These are phyloP conservation scores for Ascochyta koolunga DNA, from an alignment of 2,329 filamentous ascomycete species.

Conservation along the genomic window DNA sequence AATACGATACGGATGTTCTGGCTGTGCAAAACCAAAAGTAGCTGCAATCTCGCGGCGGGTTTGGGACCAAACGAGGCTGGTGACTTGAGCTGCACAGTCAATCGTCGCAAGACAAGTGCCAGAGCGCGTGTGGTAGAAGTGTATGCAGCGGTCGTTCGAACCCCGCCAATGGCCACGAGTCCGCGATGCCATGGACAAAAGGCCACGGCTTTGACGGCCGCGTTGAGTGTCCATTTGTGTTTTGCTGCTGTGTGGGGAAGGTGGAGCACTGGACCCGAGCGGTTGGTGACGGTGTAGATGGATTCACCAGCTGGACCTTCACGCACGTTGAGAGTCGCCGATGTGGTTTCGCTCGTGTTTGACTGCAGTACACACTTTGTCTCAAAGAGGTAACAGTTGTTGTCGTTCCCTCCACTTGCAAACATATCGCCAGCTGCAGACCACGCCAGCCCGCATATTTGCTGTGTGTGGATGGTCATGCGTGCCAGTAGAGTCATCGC, in stretches of 20 bases:
- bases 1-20: slow-evolving; percentile 86
- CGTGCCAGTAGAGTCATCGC: slow-evolving; percentile 77
- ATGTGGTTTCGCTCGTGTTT: slow-evolving; percentile 11
- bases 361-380: slow-evolving; percentile 62
- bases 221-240: slow-evolving; percentile 78
- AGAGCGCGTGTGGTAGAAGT: slow-evolving; percentile 89
- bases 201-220: slow-evolving; percentile 94
- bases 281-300: slow-evolving; percentile 42
- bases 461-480: slow-evolving; percentile 80
- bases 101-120: slow-evolving; percentile 88
- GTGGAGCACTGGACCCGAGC: slow-evolving; percentile 47
- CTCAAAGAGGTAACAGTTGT: slow-evolving; percentile 82
- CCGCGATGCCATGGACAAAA: slow-evolving; percentile 94
- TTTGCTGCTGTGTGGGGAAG: slow-evolving; percentile 65
- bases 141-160: slow-evolving; percentile 92
- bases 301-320: slow-evolving; percentile 38
- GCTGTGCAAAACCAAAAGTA: slow-evolving; percentile 91
- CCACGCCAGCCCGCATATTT: slow-evolving; percentile 94
- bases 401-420: slow-evolving; percentile 92
- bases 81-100: slow-evolving; percentile 90
- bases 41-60: slow-evolving; percentile 86
- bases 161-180: slow-evolving; percentile 91
- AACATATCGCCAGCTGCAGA: slow-evolving; percentile 76
- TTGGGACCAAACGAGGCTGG: slow-evolving; percentile 86
- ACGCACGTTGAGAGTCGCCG: slow-evolving; percentile 30